Evolutionary conservation across 208 protist genomes (phyloP).

Genomic region (Acanthamoeba sp.): DNA sequence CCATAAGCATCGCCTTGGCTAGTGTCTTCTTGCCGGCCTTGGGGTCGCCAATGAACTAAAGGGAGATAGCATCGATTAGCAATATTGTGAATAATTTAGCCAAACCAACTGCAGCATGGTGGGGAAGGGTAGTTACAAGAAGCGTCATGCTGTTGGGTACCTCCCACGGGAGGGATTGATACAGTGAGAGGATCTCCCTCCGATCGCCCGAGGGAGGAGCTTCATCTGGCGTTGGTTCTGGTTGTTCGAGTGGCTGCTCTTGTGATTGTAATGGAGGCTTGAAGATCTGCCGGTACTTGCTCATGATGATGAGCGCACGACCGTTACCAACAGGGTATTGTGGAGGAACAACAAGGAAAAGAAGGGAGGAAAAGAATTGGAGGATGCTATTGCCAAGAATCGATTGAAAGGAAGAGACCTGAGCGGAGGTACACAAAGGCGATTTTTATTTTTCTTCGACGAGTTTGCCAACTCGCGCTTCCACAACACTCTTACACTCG

Average conservation of each 20-base stretch:
- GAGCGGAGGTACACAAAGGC: too few species aligned
- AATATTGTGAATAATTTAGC: background rate
- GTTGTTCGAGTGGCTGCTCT: background rate
- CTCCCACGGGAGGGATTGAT: conserved; percentile 4
- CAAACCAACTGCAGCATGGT: background rate
- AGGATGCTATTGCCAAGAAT: too few species aligned
- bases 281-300: conserved; percentile 35
- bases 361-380: background rate
- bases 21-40: conserved; percentile 58
- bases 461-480: too few species aligned
- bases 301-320: background rate
- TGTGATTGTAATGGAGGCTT: background rate
- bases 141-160: conserved; percentile 32
- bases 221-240: background rate
- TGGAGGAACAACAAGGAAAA: background rate
- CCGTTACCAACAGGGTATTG: too few species aligned
- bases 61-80: background rate
- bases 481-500: too few species aligned
- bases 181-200: background rate
- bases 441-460: too few species aligned
- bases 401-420: too few species aligned
- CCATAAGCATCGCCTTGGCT: background rate
- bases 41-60: conserved; percentile 42
- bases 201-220: background rate
- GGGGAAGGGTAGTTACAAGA: background rate